Percentiles rank a stretch among this genome's conserved stretches.
Evolutionary conservation across 768 basidiomycete genomes (phyloP).

Genomic region (Leucosporidium yakuticum): DNA sequence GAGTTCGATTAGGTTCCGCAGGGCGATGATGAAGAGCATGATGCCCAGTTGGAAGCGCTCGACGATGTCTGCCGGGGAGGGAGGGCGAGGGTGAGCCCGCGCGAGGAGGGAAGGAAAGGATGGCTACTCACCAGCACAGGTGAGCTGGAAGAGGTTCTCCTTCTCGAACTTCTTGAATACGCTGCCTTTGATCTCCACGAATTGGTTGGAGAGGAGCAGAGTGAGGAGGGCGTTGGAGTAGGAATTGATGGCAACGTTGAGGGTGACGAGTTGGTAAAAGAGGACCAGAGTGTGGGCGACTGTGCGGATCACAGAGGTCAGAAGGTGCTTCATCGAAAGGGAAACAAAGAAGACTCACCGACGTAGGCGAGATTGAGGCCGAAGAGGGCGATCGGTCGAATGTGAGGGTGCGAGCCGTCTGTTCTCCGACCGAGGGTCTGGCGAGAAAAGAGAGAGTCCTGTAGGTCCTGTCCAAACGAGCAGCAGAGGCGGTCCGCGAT

Average conservation of each 20-base stretch:
- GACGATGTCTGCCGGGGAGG: conserved; percentile 67
- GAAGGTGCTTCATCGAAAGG: not conserved
- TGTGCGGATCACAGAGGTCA: conserved; percentile 42
- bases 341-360: conserved; percentile 53
- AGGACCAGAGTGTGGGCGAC: conserved; percentile 88
- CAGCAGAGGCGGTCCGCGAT: conserved; percentile 91
- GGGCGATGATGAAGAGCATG: conserved; percentile 85
- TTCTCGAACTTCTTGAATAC: conserved; percentile 99
- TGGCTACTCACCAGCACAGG: conserved; percentile 70
- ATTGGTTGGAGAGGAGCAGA: conserved; percentile 91
- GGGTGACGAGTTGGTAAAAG: conserved; percentile 86
- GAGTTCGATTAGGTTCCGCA: conserved; percentile 90
- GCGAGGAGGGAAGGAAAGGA: not conserved
- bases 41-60: conserved; percentile 87
- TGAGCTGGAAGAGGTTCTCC: conserved; percentile 96
- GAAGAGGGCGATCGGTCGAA: conserved; percentile 80
- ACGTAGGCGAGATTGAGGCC: conserved; percentile 72
- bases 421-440: conserved; percentile 67
- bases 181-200: conserved; percentile 98
- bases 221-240: conserved; percentile 94
- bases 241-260: conserved; percentile 97
- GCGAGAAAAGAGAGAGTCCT: conserved; percentile 91
- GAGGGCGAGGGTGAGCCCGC: not conserved
- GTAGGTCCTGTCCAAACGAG: conserved; percentile 93
- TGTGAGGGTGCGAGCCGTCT: conserved; percentile 51